phyloP scores from a whole-genome alignment of 2,329 filamentous ascomycete species.

The Dothistroma pini region DNA sequence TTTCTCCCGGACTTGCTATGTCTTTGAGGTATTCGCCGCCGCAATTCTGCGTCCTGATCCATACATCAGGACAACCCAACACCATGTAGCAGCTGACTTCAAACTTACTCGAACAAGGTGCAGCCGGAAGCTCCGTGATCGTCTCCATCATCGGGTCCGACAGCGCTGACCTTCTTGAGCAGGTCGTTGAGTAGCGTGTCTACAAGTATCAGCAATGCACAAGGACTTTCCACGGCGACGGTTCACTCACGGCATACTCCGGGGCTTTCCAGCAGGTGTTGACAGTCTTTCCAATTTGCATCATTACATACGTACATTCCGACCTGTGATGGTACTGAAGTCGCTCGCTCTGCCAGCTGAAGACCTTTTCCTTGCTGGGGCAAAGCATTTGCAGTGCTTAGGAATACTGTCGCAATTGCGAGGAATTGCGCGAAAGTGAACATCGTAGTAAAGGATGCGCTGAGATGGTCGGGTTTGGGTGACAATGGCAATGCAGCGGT shows the following conservation, averaged over 20 bases:
- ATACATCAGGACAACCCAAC: neutral
- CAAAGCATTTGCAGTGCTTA: slow-evolving; percentile 9
- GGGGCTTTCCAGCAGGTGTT: slow-evolving; percentile 16
- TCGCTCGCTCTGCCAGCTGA: slow-evolving; percentile 8
- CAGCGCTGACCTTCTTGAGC: slow-evolving; percentile 15
- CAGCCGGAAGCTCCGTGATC: slow-evolving; percentile 18
- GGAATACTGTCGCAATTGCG: slow-evolving; percentile 4
- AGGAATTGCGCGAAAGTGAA: slow-evolving; percentile 4
- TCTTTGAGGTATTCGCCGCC: slow-evolving; percentile 9
- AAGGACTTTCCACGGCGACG: neutral
- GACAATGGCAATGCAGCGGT: neutral
- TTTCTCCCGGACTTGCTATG: slow-evolving; percentile 13
- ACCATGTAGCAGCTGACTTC: neutral
- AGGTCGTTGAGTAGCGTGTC: slow-evolving; percentile 17
- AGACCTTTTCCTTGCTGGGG: slow-evolving; percentile 3
- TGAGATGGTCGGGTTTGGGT: slow-evolving; percentile 1
- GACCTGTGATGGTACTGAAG: slow-evolving; percentile 15
- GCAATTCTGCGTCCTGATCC: slow-evolving; percentile 15
- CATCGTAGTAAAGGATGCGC: slow-evolving; percentile 2
- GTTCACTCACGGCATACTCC: slow-evolving; percentile 21
- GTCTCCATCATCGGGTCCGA: slow-evolving; percentile 13
- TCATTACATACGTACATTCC: slow-evolving; percentile 22
- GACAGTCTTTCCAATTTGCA: slow-evolving; percentile 18
- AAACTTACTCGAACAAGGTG: slow-evolving; percentile 19
- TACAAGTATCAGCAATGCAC: slow-evolving; percentile 1